Conservation (phyloP, 257 asterid species). For the Lycium barbarum region DNA sequence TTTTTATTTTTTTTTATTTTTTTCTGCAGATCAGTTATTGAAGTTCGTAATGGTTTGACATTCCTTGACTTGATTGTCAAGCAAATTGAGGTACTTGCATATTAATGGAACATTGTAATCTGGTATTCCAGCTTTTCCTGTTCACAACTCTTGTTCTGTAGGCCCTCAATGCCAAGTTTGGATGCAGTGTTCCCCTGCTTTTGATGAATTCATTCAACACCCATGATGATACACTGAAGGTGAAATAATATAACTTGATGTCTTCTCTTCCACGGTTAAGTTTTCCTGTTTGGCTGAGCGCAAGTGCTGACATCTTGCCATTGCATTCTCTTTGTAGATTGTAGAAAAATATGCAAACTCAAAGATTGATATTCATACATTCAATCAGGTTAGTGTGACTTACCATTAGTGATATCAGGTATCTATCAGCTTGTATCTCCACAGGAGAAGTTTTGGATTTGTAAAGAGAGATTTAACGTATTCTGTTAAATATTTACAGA, state of each 20-base stretch:
- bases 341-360: constrained; percentile 81
- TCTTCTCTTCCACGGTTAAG: background rate
- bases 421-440: background rate
- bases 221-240: constrained; percentile 96
- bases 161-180: constrained; percentile 84
- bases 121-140: background rate
- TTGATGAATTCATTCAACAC: constrained; percentile 99
- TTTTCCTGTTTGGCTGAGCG: background rate
- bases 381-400: constrained; percentile 72
- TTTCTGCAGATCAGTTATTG: constrained; percentile 88
- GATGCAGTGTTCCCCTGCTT: constrained; percentile 93
- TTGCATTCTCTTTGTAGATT: constrained; percentile 57
- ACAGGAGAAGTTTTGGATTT: background rate
- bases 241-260: constrained; percentile 35
- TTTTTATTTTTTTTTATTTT: background rate
- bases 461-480: background rate
- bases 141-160: constrained; percentile 42
- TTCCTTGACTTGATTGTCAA: constrained; percentile 95
- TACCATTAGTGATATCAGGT: background rate
- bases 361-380: constrained; percentile 85
- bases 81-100: constrained; percentile 85
- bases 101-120: background rate
- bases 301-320: constrained; percentile 34
- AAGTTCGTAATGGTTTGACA: constrained; percentile 96
- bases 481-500: constrained; percentile 53